Conservation (phyloP, 768 basidiomycete species). For the Russula abietina region DNA sequence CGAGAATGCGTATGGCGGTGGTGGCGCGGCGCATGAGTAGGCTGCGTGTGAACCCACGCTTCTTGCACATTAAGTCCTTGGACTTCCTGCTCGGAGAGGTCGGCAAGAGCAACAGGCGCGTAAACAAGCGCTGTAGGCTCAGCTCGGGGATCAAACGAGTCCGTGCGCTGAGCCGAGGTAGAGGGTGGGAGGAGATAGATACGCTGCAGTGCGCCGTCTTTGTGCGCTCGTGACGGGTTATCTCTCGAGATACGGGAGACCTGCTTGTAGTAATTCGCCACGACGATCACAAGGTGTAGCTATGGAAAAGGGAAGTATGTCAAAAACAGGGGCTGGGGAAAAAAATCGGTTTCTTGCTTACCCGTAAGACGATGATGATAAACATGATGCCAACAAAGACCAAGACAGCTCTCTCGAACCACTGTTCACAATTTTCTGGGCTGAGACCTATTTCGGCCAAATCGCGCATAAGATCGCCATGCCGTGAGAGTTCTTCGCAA, state of each 20-base stretch:
- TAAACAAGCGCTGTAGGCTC: constrained; percentile 43
- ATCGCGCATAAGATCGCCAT: constrained; percentile 68
- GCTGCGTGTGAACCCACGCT: constrained; percentile 49
- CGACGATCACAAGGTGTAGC: constrained; percentile 72
- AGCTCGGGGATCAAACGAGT: background rate
- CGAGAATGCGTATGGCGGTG: constrained; percentile 28
- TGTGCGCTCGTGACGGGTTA: constrained; percentile 20
- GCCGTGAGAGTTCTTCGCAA: constrained; percentile 70
- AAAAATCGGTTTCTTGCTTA: too few relatives aligned
- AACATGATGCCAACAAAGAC: constrained; percentile 53
- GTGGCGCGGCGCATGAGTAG: constrained; percentile 27
- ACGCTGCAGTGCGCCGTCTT: constrained; percentile 42
- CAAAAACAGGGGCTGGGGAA: too few relatives aligned
- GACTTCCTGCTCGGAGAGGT: constrained; percentile 49
- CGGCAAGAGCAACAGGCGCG: constrained; percentile 57
- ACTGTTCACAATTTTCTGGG: constrained; percentile 75
- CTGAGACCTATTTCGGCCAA: constrained; percentile 66
- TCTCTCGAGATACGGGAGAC: constrained; percentile 41
- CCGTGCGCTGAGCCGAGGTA: constrained; percentile 27
- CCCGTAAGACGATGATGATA: constrained; percentile 59
- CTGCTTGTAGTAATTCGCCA: constrained; percentile 58
- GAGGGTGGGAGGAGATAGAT: constrained; percentile 56
- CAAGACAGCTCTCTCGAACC: constrained; percentile 63
- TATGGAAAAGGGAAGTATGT: constrained; percentile 33
- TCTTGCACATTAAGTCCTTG: constrained; percentile 49